Base-by-base conservation (phyloP, 768 basidiomycete species). In the Tricholoma sp. region DNA sequence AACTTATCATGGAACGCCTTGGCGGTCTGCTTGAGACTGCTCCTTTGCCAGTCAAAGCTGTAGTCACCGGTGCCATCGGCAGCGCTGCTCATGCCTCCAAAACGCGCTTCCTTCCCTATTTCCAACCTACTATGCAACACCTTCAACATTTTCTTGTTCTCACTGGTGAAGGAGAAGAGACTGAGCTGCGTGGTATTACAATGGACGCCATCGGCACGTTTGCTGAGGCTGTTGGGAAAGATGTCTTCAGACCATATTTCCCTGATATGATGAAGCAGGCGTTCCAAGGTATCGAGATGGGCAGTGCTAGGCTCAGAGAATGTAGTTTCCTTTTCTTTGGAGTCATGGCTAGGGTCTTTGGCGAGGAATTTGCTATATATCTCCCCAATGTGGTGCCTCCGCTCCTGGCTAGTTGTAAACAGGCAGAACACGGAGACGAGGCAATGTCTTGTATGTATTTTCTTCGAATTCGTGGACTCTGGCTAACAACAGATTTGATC, bases 171-270 rank as follows among this genome's bases (percentile, higher is more conserved):
- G 94, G 92, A 47, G 96, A 97, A 68, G 93, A 97, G 73, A 84
- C 80, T 44, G 95, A 98, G 64, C 83, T 99, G 37, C 91, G 96
- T 56, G 96, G 97, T 36, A 95, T 98, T 66, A 89, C 96, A 10
- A 97, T 97, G 85, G 97, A 98, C 72, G 93, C 97, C n/a, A 87
- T 98, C 57, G 97, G 97, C 52, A 98, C 97, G 0, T 93, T 99
- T 63, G 92, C 97, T 12, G 96, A 98, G 73, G 94, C 96, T 7
- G 92, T 98, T 57, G 96, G 97, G 60, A 84, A 86, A 67, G 95
- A 98, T 12, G 76, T 85, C 29, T 99, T 98, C 87, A 79, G 91
- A 33, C 95, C 94, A 15, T 98, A 89, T 82, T 97, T 96, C 78
- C 80, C 86, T n/a, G 86, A 92, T 56, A 84, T 96, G 81, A 98